Conservation (phyloP, 2,329 filamentous ascomycete genomes). For the Curvularia sp. region DNA sequence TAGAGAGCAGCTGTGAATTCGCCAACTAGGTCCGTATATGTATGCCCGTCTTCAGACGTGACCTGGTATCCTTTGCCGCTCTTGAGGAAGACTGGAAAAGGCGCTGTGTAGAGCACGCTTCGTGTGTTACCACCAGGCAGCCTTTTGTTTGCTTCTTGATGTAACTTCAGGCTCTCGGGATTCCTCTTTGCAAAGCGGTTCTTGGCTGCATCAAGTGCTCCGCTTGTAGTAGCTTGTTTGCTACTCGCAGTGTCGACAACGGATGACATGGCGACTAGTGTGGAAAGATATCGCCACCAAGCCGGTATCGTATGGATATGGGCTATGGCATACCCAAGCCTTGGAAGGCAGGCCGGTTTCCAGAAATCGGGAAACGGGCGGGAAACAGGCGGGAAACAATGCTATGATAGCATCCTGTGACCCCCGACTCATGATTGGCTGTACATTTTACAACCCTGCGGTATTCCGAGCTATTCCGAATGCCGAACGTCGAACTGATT, state of each 20-base stretch:
- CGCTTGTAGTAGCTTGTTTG: constrained; percentile 12
- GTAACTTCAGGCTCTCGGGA: constrained; percentile 32
- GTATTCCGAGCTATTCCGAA: constrained; percentile 2
- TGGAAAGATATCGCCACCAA: neutral
- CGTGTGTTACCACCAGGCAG: constrained; percentile 53
- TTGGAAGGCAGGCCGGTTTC: neutral
- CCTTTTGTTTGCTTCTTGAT: constrained; percentile 39
- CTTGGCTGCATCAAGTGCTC: constrained; percentile 33
- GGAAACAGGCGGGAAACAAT: neutral
- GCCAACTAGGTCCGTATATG: constrained; percentile 40
- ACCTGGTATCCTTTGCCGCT: constrained; percentile 38
- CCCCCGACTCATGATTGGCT: neutral
- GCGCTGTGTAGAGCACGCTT: constrained; percentile 46
- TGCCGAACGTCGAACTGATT: neutral
- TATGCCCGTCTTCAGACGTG: constrained; percentile 43
- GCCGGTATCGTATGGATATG: no score
- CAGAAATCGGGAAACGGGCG: neutral
- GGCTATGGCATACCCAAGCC: neutral
- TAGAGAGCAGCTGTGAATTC: constrained; percentile 40
- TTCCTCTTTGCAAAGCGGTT: constrained; percentile 29
- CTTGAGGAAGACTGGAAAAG: constrained; percentile 49
- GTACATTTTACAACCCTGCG: neutral
- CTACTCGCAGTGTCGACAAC: constrained; percentile 9
- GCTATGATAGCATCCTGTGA: neutral
- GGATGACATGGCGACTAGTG: neutral